phyloP scores from a whole-genome alignment of 805 yeast species.

The Yarrowia sp. region DNA sequence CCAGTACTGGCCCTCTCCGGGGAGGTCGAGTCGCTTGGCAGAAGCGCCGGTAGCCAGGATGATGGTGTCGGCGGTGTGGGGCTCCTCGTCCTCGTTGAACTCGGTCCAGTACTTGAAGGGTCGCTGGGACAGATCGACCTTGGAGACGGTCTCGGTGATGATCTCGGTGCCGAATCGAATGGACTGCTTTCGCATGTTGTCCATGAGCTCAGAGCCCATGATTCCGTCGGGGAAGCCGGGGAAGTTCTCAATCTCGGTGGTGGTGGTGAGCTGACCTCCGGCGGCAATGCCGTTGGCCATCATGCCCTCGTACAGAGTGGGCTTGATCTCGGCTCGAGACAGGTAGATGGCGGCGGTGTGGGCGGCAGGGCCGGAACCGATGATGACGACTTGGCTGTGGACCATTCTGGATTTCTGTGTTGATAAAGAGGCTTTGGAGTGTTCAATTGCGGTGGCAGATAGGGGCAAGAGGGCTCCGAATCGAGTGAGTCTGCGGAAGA shows the following conservation, averaged over 20 bases:
- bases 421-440: not conserved
- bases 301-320: constrained; percentile 92
- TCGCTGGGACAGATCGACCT: constrained; percentile 79
- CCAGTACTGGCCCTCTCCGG: constrained; percentile 98
- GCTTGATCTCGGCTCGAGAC: constrained; percentile 94
- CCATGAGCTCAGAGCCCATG: constrained; percentile 86
- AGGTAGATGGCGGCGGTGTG: constrained; percentile 98
- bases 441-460: constrained; percentile 23
- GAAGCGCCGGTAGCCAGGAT: constrained; percentile 97
- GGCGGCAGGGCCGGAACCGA: constrained; percentile 98
- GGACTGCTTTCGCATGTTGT: constrained; percentile 87
- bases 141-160: constrained; percentile 91
- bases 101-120: constrained; percentile 98
- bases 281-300: constrained; percentile 98
- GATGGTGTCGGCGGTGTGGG: constrained; percentile 88
- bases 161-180: constrained; percentile 86
- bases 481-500: constrained; percentile 21
- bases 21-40: constrained; percentile 88
- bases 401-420: constrained; percentile 31
- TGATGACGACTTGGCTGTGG: constrained; percentile 40
- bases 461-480: constrained; percentile 23
- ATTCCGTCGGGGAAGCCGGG: constrained; percentile 98
- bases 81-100: constrained; percentile 86
- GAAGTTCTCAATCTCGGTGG: constrained; percentile 97
- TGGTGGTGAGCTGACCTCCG: constrained; percentile 98